phyloP scores from a whole-genome alignment of 495 filamentous ascomycete genomes.

The Pseudotulostoma volvatum region DNA sequence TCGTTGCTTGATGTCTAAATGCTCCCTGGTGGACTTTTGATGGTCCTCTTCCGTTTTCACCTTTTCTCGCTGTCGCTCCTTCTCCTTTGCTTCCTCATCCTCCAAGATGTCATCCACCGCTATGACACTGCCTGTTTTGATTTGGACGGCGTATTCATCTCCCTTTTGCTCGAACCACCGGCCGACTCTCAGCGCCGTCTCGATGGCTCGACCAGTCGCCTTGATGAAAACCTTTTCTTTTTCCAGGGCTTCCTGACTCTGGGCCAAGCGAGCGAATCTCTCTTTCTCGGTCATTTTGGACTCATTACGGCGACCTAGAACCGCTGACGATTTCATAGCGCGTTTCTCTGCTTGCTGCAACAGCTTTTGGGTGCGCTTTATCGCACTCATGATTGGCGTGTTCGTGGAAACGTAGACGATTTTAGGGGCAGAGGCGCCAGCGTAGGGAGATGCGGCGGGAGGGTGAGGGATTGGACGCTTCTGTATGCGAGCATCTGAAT shows the following conservation, averaged over 20 bases:
- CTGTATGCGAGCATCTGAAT: slow-evolving; percentile 19
- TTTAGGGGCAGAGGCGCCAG: slow-evolving; percentile 35
- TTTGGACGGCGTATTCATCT: slow-evolving; percentile 35
- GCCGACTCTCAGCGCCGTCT: slow-evolving; percentile 47
- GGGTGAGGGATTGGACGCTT: slow-evolving; percentile 62
- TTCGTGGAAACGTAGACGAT: slow-evolving; percentile 62
- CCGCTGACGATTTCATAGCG: slow-evolving; percentile 22
- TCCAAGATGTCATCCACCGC: slow-evolving; percentile 57
- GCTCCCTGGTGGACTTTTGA: too few species aligned
- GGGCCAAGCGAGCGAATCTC: slow-evolving; percentile 22
- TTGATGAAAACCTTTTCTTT: slow-evolving; percentile 54
- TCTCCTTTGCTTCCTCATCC: slow-evolving; percentile 17
- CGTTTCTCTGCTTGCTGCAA: slow-evolving; percentile 49
- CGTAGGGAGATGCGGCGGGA: slow-evolving; percentile 40
- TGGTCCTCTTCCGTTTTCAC: slow-evolving; percentile 11
- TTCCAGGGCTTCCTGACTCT: slow-evolving; percentile 20
- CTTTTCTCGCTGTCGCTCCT: too few species aligned
- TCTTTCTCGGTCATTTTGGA: slow-evolving; percentile 19
- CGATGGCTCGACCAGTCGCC: slow-evolving; percentile 65
- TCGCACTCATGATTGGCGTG: slow-evolving; percentile 64
- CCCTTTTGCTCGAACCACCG: slow-evolving; percentile 44
- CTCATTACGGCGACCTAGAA: slow-evolving; percentile 10
- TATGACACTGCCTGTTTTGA: slow-evolving; percentile 47
- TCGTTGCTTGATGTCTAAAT: too few species aligned
- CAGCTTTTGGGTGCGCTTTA: slow-evolving; percentile 63